Percentiles rank a stretch among this genome's conserved stretches.
Conservation (phyloP, 805 yeast species). For the Aciculoconidium aculeatum region DNA sequence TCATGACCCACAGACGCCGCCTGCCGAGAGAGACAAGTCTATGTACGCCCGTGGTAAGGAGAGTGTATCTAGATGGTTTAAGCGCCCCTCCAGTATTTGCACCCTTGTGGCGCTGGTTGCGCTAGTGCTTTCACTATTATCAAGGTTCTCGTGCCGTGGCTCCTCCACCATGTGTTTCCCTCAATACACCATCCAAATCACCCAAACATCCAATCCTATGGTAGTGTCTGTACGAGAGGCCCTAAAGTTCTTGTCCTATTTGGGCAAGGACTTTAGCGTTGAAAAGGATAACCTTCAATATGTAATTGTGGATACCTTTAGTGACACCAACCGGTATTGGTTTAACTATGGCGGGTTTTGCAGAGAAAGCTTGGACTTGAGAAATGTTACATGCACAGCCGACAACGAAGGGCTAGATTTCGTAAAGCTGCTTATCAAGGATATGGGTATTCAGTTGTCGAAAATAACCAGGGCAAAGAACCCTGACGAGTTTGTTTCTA, state of each 20-base stretch:
- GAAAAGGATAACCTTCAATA: constrained; percentile 6
- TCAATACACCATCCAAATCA: constrained; percentile 36
- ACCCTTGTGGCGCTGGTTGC: constrained; percentile 1
- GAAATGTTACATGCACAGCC: constrained; percentile 19
- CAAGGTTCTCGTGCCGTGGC: constrained; percentile 4
- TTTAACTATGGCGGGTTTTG: constrained; percentile 48
- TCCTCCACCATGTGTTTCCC: constrained; percentile 31
- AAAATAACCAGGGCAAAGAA: constrained; percentile 35
- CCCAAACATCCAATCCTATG: constrained; percentile 26
- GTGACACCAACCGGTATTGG: constrained; percentile 34
- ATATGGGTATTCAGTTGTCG: constrained; percentile 44
- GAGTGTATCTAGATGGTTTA: too few species aligned
- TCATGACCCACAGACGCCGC: too few species aligned
- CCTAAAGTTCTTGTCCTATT: constrained; percentile 37
- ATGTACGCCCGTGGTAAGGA: too few species aligned
- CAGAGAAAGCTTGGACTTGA: constrained; percentile 23
- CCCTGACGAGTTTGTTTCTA: constrained; percentile 15
- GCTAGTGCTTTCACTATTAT: constrained; percentile 2
- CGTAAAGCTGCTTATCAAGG: constrained; percentile 41
- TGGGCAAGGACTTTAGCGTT: constrained; percentile 36
- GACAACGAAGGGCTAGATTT: constrained; percentile 42
- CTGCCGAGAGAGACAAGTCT: too few species aligned
- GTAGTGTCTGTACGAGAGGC: constrained; percentile 35
- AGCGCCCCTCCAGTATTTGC: too few species aligned
- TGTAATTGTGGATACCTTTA: constrained; percentile 34